Evolutionary conservation across 139 green algal species (phyloP).

Genomic region (Picochlorum sp.): DNA sequence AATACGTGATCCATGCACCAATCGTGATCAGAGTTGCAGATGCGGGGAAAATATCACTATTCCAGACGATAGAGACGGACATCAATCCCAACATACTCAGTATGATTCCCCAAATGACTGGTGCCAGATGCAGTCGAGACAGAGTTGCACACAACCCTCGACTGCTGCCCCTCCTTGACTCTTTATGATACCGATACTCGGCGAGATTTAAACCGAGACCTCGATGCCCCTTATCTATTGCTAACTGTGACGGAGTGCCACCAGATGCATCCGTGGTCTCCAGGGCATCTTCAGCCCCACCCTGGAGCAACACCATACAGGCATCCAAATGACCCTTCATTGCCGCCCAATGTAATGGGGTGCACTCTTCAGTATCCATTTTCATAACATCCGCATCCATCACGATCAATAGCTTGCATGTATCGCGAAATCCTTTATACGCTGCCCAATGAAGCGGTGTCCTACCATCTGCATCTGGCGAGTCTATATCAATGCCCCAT

Average conservation of each 20-base stretch:
- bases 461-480: constrained; percentile 51
- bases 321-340: constrained; percentile 88
- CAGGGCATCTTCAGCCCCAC: constrained; percentile 50
- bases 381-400: constrained; percentile 50
- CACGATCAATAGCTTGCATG: constrained; percentile 82
- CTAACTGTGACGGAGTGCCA: constrained; percentile 77
- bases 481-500: constrained; percentile 77
- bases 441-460: constrained; percentile 70
- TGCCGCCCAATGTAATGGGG: constrained; percentile 91
- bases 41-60: constrained; percentile 9
- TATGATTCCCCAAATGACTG: constrained; percentile 71
- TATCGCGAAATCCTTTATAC: constrained; percentile 82
- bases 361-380: constrained; percentile 86
- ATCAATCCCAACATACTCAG: constrained; percentile 58
- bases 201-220: constrained; percentile 56
- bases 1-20: constrained; percentile 31
- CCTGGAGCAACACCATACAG: constrained; percentile 82
- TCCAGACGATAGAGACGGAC: constrained; percentile 41
- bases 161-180: constrained; percentile 17
- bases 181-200: constrained; percentile 49
- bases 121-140: constrained; percentile 61
- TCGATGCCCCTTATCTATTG: constrained; percentile 84
- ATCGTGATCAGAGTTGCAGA: neutral
- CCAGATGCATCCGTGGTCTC: constrained; percentile 67
- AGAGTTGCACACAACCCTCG: constrained; percentile 21